These are phyloP conservation scores for Boletus rex-veris DNA, from an alignment of 768 basidiomycete genomes.

Conservation along the genomic window DNA sequence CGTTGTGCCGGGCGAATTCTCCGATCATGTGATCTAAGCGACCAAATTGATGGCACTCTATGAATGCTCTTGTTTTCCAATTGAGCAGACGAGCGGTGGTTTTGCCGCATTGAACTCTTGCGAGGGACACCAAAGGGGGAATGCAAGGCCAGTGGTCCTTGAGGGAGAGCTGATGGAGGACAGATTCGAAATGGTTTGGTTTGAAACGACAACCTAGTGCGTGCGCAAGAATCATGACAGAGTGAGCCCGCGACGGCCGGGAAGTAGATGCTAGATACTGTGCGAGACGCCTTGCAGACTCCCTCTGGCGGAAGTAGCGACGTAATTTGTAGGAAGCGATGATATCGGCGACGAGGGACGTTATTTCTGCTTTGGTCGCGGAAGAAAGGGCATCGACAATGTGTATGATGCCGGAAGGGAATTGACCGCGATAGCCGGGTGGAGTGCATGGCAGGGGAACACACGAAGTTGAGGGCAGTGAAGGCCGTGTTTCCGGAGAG, in stretches of 20 bases:
- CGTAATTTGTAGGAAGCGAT: constrained; percentile 20
- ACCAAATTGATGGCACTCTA: constrained; percentile 51
- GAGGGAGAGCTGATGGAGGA: constrained; percentile 48
- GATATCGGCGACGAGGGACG: constrained; percentile 13
- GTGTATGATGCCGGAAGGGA: constrained; percentile 25
- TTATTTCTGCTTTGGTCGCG: constrained; percentile 12
- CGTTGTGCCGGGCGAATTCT: constrained; percentile 45
- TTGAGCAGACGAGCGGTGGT: constrained; percentile 60
- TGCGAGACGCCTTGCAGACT: constrained; percentile 34
- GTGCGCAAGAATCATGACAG: constrained; percentile 46
- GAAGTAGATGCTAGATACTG: constrained; percentile 30
- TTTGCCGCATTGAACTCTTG: constrained; percentile 44
- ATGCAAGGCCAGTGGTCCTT: constrained; percentile 50
- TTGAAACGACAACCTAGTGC: constrained; percentile 47
- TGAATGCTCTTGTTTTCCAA: constrained; percentile 61
- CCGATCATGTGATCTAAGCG: constrained; percentile 44
- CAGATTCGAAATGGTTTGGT: constrained; percentile 55
- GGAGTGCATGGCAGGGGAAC: background rate
- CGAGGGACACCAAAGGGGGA: constrained; percentile 46
- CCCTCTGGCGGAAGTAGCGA: constrained; percentile 31
- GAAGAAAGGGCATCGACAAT: constrained; percentile 25
- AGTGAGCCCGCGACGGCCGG: constrained; percentile 41
- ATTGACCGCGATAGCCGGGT: constrained; percentile 7
- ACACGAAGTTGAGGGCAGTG: background rate
- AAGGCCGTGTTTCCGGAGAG: background rate